Percentiles rank a stretch among this genome's conserved stretches.
Evolutionary conservation across 768 basidiomycete species (phyloP).

Genomic region (Boletus sp.): DNA sequence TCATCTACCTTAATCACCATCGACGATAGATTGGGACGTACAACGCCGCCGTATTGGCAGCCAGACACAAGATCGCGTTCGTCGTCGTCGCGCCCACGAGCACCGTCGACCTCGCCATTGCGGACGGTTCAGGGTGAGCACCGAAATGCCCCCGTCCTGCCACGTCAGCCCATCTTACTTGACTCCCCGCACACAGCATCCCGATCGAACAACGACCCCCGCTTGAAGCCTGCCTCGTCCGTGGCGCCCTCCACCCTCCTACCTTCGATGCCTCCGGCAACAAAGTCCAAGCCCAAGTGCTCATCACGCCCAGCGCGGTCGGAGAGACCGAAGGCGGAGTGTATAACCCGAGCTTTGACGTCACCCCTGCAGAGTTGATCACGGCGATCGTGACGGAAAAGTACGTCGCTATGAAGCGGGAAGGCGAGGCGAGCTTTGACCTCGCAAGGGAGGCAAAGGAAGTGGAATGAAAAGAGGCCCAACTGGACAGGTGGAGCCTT

Average conservation of each 20-base stretch:
- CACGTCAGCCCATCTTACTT: too few species aligned
- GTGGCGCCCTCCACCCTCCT: conserved; percentile 71
- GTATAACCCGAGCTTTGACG: conserved; percentile 96
- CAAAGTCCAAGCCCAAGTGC: conserved; percentile 69
- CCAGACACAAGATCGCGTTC: conserved; percentile 84
- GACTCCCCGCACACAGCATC: conserved; percentile 43
- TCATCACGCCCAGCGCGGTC: conserved; percentile 72
- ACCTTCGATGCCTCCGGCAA: conserved; percentile 37
- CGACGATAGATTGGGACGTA: conserved; percentile 76
- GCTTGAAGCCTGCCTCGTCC: conserved; percentile 83
- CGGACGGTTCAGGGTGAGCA: conserved; percentile 58
- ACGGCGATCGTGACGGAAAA: conserved; percentile 95
- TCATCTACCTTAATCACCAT: background rate
- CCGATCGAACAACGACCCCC: conserved; percentile 91
- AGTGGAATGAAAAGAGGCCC: background rate
- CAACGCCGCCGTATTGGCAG: conserved; percentile 90
- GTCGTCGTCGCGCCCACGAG: conserved; percentile 92
- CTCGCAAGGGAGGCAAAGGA: conserved; percentile 40
- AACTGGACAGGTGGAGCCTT: background rate
- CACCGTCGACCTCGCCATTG: conserved; percentile 81
- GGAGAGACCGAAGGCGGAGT: conserved; percentile 34
- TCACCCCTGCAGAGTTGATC: conserved; percentile 91
- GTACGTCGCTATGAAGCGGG: conserved; percentile 76
- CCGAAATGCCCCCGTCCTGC: background rate
- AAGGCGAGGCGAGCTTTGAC: conserved; percentile 59